phyloP scores from a whole-genome alignment of 2,329 filamentous ascomycete genomes.

The Sporothrix pseudoabietina region DNA sequence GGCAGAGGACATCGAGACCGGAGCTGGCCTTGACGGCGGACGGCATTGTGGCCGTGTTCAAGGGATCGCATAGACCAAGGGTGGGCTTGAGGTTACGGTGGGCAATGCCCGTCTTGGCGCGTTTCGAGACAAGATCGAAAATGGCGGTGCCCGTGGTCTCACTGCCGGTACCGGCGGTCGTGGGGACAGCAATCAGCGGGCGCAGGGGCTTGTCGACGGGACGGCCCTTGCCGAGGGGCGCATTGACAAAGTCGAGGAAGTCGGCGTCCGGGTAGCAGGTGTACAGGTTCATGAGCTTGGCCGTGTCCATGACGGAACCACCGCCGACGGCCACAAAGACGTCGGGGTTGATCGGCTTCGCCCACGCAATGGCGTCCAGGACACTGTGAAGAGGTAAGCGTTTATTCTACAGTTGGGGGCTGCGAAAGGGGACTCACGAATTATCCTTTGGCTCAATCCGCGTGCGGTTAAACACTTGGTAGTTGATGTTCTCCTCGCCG shows the following conservation, averaged over 20 bases:
- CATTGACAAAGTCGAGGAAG: conserved; percentile 97
- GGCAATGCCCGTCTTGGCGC: conserved; percentile 93
- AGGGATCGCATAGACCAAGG: conserved; percentile 78
- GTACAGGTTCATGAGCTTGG: conserved; percentile 98
- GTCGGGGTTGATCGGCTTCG: conserved; percentile 78
- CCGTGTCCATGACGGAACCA: conserved; percentile 95
- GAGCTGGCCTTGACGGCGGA: conserved; percentile 88
- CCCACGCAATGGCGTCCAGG: conserved; percentile 84
- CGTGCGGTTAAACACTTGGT: conserved; percentile 77
- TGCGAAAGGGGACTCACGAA: conserved; percentile 58
- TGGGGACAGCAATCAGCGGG: conserved; percentile 80
- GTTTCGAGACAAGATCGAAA: conserved; percentile 87
- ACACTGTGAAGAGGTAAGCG: conserved; percentile 55
- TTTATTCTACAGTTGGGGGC: too few relatives aligned
- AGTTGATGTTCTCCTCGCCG: conserved; percentile 74
- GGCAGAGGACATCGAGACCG: conserved; percentile 92
- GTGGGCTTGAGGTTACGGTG: conserved; percentile 95
- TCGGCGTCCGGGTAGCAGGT: conserved; percentile 86
- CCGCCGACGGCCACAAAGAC: conserved; percentile 90
- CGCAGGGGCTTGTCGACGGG: conserved; percentile 71
- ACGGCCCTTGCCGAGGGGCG: conserved; percentile 80
- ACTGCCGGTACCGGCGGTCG: conserved; percentile 82
- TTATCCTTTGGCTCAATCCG: conserved; percentile 92
- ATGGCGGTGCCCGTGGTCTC: conserved; percentile 98
- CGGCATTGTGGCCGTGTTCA: conserved; percentile 97